Evolutionary conservation across 768 basidiomycete species (phyloP).

Genomic region (Lanmaoa rubissima): DNA sequence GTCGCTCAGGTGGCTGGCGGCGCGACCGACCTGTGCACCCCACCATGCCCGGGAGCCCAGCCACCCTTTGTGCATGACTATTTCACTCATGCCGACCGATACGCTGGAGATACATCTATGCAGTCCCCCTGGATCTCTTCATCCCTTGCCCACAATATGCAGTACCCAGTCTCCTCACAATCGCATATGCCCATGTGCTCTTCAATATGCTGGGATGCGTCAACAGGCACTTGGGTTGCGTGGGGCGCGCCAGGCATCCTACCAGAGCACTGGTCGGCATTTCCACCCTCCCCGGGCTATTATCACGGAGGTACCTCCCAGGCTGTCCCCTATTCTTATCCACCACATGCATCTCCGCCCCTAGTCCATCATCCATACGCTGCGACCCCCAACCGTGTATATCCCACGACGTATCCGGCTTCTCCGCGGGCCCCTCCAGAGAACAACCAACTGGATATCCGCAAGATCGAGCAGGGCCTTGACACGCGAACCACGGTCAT

Average conservation of each 20-base stretch:
- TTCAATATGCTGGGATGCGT: conserved; percentile 30
- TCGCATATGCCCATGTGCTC: conserved; percentile 30
- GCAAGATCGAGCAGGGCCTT: conserved; percentile 68
- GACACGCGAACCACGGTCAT: conserved; percentile 85
- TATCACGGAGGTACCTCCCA: conserved; percentile 26
- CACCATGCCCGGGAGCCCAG: conserved; percentile 23
- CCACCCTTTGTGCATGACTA: conserved; percentile 26
- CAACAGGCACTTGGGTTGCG: conserved; percentile 30
- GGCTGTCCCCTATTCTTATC: conserved; percentile 27
- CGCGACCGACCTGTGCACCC: conserved; percentile 25
- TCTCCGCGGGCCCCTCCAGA: conserved; percentile 34
- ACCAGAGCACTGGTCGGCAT: conserved; percentile 32
- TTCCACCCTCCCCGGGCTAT: conserved; percentile 26
- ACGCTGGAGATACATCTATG: conserved; percentile 19
- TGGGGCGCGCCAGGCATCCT: conserved; percentile 27
- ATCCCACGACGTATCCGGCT: conserved; percentile 22
- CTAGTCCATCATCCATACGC: conserved; percentile 19
- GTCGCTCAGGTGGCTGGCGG: conserved; percentile 20
- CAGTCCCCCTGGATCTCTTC: conserved; percentile 30
- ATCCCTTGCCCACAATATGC: conserved; percentile 25
- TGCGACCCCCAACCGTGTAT: conserved; percentile 18
- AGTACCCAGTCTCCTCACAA: conserved; percentile 30
- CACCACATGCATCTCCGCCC: conserved; percentile 26
- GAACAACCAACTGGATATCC: conserved; percentile 63
- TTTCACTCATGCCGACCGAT: conserved; percentile 26